phyloP scores from a whole-genome alignment of 495 filamentous ascomycete genomes.

The Trichocladium uniseriatum region DNA sequence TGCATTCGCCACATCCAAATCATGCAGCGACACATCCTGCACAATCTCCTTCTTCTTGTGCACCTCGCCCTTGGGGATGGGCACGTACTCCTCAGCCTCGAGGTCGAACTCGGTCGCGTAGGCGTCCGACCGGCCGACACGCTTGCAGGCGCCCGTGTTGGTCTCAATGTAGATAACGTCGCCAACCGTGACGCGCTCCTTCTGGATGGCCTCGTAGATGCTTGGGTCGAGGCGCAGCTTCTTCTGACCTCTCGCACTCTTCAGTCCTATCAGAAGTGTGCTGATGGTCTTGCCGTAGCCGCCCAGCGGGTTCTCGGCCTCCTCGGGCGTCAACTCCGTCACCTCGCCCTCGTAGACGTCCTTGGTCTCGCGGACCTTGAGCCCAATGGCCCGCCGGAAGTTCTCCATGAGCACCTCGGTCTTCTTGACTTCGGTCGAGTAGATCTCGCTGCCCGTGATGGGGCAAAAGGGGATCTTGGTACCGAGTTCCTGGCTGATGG shows the following conservation, averaged over 20 bases:
- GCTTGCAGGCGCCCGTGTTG: conserved; percentile 93
- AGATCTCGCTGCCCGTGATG: conserved; percentile 94
- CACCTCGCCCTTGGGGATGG: conserved; percentile 95
- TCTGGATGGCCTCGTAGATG: conserved; percentile 98
- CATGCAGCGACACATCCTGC: conserved; percentile 96
- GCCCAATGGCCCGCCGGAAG: conserved; percentile 89
- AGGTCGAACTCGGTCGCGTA: conserved; percentile 98
- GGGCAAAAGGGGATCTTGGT: conserved; percentile 97
- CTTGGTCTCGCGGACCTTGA: conserved; percentile 94
- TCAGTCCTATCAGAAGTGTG: conserved; percentile 78
- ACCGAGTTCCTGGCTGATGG: conserved; percentile 89
- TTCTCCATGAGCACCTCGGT: conserved; percentile 98
- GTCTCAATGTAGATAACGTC: conserved; percentile 99
- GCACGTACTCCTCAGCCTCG: conserved; percentile 96
- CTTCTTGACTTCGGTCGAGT: conserved; percentile 97
- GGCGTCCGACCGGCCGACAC: conserved; percentile 88
- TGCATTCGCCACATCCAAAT: conserved; percentile 92
- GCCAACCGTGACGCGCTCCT: conserved; percentile 89
- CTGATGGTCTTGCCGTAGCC: conserved; percentile 92
- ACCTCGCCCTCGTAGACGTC: conserved; percentile 97
- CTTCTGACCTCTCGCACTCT: conserved; percentile 89
- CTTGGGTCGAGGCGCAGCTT: conserved; percentile 92
- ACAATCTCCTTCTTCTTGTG: conserved; percentile 99
- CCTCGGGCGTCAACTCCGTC: conserved; percentile 90
- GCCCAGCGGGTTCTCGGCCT: conserved; percentile 94